These are phyloP conservation scores for Amniculicola lignicola DNA, from an alignment of 495 filamentous ascomycete genomes.

Conservation along the genomic window DNA sequence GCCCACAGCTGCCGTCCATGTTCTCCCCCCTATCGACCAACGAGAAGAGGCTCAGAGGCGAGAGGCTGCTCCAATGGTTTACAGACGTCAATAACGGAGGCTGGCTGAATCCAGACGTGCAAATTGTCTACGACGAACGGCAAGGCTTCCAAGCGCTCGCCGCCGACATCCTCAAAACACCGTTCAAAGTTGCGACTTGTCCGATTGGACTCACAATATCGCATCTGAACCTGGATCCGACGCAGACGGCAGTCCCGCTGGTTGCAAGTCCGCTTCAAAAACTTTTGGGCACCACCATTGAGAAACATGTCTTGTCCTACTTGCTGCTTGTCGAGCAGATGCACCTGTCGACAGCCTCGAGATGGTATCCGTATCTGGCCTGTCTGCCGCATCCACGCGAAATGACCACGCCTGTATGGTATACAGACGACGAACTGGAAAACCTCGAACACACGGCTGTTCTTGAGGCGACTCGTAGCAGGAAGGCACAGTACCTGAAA, in stretches of 20 bases:
- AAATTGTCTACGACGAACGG: constrained; percentile 2
- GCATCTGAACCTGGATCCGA: constrained; percentile 48
- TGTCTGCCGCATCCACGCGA: constrained; percentile 54
- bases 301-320: constrained; percentile 32
- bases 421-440: constrained; percentile 53
- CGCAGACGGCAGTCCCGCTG: constrained; percentile 33
- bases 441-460: constrained; percentile 63
- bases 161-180: constrained; percentile 12
- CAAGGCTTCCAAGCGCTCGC: constrained; percentile 50
- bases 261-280: constrained; percentile 16
- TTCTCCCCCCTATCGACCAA: too few species aligned
- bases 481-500: too few species aligned
- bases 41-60: too few species aligned
- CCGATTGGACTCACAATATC: constrained; percentile 51
- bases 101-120: constrained; percentile 14
- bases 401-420: constrained; percentile 59
- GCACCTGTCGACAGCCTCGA: constrained; percentile 48
- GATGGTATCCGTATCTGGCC: constrained; percentile 62
- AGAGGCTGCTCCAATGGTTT: constrained; percentile 17
- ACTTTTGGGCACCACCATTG: not conserved
- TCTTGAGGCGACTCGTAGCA: too few species aligned
- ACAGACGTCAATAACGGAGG: constrained; percentile 1
- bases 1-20: too few species aligned
- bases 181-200: constrained; percentile 37
- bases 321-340: constrained; percentile 61